phyloP scores from a whole-genome alignment of 495 filamentous ascomycete genomes.

The Neurospora sp. region DNA sequence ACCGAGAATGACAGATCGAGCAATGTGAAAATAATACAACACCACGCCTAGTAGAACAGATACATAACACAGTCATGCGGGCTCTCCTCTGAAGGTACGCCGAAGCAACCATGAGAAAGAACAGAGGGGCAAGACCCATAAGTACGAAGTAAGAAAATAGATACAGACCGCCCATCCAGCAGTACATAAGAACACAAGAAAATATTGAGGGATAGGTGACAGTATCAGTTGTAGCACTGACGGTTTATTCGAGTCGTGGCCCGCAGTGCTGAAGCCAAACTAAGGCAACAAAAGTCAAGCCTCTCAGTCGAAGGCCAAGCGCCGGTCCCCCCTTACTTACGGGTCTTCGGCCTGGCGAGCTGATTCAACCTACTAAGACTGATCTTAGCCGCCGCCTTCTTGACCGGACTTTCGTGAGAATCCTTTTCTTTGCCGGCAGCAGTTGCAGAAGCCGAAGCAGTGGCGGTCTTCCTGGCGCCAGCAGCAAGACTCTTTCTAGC shows the following conservation, averaged over 20 bases:
- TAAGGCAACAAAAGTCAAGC: not conserved
- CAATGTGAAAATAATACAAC: not conserved
- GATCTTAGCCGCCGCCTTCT: conserved; percentile 34
- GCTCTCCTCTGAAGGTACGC: not conserved
- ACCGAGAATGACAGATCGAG: not conserved
- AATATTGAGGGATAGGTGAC: not conserved
- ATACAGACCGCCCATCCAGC: not conserved
- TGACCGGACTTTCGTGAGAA: conserved; percentile 24
- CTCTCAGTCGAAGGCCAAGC: not conserved
- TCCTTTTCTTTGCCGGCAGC: not conserved
- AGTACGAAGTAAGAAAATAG: not conserved
- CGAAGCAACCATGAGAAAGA: not conserved
- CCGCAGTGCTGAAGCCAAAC: not conserved
- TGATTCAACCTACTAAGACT: conserved; percentile 41
- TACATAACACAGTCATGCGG: not conserved
- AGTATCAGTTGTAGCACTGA: not conserved
- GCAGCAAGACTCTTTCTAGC: not conserved
- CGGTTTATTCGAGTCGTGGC: not conserved
- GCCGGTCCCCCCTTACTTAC: conserved; percentile 21
- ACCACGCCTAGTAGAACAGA: not conserved
- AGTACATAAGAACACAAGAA: not conserved
- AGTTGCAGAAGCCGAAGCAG: not conserved
- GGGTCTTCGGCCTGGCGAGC: conserved; percentile 41
- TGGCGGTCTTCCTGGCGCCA: not conserved
- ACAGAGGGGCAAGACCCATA: not conserved